These are phyloP conservation scores for Zymoseptoria pseudotritici DNA, from an alignment of 2,329 filamentous ascomycete genomes.

Conservation along the genomic window DNA sequence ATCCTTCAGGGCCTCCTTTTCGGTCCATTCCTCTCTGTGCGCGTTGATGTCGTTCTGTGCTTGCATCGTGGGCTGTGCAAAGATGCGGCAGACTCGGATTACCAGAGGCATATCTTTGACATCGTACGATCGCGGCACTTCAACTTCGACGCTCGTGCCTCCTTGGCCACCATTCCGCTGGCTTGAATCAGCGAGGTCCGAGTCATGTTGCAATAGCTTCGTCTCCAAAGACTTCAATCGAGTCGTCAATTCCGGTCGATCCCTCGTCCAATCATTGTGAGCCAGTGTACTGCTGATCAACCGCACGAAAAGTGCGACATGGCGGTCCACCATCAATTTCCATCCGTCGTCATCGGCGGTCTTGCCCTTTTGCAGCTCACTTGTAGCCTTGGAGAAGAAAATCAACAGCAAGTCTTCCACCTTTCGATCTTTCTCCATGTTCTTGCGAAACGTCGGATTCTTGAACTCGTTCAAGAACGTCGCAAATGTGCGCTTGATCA, in stretches of 20 bases:
- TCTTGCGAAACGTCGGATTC: slow-evolving; percentile 77
- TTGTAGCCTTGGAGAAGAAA: slow-evolving; percentile 91
- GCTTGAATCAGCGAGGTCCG: slow-evolving; percentile 65
- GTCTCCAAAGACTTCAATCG: slow-evolving; percentile 78
- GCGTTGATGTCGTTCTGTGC: slow-evolving; percentile 83
- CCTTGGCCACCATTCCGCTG: slow-evolving; percentile 51
- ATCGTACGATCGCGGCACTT: slow-evolving; percentile 78
- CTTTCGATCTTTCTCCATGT: slow-evolving; percentile 86
- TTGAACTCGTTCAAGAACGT: slow-evolving; percentile 92
- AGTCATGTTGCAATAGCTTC: slow-evolving; percentile 88
- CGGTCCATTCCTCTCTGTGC: slow-evolving; percentile 76
- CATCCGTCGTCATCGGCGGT: slow-evolving; percentile 73
- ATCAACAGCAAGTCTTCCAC: slow-evolving; percentile 90
- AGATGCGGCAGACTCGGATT: slow-evolving; percentile 77
- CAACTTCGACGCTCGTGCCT: slow-evolving; percentile 66
- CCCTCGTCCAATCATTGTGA: slow-evolving; percentile 76
- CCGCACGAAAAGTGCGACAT: slow-evolving; percentile 89
- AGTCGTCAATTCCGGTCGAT: slow-evolving; percentile 74
- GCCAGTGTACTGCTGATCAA: slow-evolving; percentile 73
- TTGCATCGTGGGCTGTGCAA: slow-evolving; percentile 69
- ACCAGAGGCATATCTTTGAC: slow-evolving; percentile 97
- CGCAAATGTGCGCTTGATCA: slow-evolving; percentile 88
- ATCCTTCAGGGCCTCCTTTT: slow-evolving; percentile 82
- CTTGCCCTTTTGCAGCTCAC: slow-evolving; percentile 76
- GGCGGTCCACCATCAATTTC: slow-evolving; percentile 87